Evolutionary conservation across 73 alveolate species (phyloP).

Genomic region (Symbiodinium natans): DNA sequence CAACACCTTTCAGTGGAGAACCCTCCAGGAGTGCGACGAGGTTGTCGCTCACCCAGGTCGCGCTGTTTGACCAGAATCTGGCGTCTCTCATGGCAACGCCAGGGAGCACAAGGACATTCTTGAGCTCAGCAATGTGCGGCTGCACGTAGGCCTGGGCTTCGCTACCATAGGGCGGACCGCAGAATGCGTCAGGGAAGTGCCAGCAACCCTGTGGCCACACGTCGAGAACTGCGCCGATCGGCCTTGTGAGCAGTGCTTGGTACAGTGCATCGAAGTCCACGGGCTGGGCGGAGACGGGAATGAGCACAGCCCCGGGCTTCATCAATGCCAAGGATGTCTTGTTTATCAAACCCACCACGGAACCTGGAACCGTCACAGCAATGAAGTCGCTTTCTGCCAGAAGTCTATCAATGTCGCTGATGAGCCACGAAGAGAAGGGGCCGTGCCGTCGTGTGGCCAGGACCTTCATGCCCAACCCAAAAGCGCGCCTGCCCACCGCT

Average conservation of each 20-base stretch:
- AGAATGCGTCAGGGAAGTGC: conserved; percentile 64
- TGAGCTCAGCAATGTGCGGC: conserved; percentile 9
- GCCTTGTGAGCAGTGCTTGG: conserved; percentile 28
- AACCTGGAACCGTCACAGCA: conserved; percentile 79
- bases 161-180: conserved; percentile 58
- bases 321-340: conserved; percentile 51
- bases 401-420: conserved; percentile 40
- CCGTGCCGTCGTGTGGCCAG: conserved; percentile 70
- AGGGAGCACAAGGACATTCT: conserved; percentile 54
- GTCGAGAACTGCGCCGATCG: conserved; percentile 51
- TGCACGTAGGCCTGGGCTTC: conserved; percentile 54
- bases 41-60: conserved; percentile 46
- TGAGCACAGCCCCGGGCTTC: conserved; percentile 58
- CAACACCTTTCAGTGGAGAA: conserved; percentile 49
- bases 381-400: conserved; percentile 58
- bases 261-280: conserved; percentile 67
- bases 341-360: conserved; percentile 50
- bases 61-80: conserved; percentile 76
- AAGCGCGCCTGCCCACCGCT: not conserved
- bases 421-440: conserved; percentile 58
- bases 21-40: conserved; percentile 45
- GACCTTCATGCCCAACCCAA: conserved; percentile 25
- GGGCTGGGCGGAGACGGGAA: conserved; percentile 48
- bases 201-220: conserved; percentile 86
- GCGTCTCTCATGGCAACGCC: conserved; percentile 55